Conservation (phyloP, 208 protist species). For the Polymyxa betae region DNA sequence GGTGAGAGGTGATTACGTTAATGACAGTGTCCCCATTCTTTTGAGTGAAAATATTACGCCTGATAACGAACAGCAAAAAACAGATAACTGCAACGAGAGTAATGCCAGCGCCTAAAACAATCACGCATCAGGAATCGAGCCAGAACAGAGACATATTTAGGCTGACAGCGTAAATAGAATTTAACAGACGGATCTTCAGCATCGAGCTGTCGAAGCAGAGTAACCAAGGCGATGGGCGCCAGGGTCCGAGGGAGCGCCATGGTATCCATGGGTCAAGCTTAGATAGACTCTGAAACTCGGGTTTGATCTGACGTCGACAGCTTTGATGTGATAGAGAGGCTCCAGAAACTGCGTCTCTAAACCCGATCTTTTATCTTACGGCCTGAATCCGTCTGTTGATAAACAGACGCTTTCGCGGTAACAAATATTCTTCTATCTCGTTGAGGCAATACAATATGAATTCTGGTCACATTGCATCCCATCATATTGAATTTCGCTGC, state of each 20-base stretch:
- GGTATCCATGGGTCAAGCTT: background rate
- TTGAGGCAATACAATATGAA: too few relatives aligned
- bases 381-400: too few relatives aligned
- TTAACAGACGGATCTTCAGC: background rate
- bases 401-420: too few relatives aligned
- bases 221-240: slow-evolving; percentile 7
- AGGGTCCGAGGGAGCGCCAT: background rate
- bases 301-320: too few relatives aligned
- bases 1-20: background rate
- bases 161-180: slow-evolving; percentile 22
- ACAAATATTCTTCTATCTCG: too few relatives aligned
- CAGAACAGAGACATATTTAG: background rate
- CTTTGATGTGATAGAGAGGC: too few relatives aligned
- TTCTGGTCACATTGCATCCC: too few relatives aligned
- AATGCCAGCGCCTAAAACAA: background rate
- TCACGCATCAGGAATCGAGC: too few relatives aligned
- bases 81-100: background rate
- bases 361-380: too few relatives aligned
- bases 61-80: background rate
- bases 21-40: background rate
- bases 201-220: slow-evolving; percentile 34
- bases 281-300: too few relatives aligned
- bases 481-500: too few relatives aligned
- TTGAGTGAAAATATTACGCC: background rate
- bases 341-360: too few relatives aligned